Evolutionary conservation across 345 rosid genomes (phyloP).

Genomic region (Kernera saxatilis): DNA sequence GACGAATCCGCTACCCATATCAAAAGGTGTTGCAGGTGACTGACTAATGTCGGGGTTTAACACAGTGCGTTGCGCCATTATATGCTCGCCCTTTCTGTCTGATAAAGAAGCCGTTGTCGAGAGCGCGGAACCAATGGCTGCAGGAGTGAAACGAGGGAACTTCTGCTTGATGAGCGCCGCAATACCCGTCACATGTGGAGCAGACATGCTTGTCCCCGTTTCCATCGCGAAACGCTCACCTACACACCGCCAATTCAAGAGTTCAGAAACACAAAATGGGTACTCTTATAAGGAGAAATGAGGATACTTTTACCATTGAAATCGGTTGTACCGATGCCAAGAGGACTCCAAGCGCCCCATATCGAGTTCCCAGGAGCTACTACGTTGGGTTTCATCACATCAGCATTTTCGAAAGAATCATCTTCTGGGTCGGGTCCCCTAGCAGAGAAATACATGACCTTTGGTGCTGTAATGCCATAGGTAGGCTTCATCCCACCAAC

Average conservation of each 20-base stretch:
- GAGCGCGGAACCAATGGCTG: slow-evolving; percentile 85
- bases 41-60: slow-evolving; percentile 68
- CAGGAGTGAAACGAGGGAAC: slow-evolving; percentile 72
- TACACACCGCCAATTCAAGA: slow-evolving; percentile 5
- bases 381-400: slow-evolving; percentile 83
- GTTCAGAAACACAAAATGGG: background rate
- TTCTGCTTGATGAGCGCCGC: slow-evolving; percentile 86
- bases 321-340: slow-evolving; percentile 76
- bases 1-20: slow-evolving; percentile 96
- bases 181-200: slow-evolving; percentile 93
- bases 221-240: slow-evolving; percentile 92
- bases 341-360: slow-evolving; percentile 98
- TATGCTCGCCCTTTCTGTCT: slow-evolving; percentile 60
- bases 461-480: slow-evolving; percentile 67
- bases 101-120: slow-evolving; percentile 69
- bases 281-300: background rate
- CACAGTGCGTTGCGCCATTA: slow-evolving; percentile 91
- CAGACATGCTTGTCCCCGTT: slow-evolving; percentile 99
- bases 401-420: slow-evolving; percentile 56
- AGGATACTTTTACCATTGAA: slow-evolving; percentile 49
- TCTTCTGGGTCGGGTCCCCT: slow-evolving; percentile 98
- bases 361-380: slow-evolving; percentile 87
- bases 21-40: slow-evolving; percentile 94
- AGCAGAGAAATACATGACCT: slow-evolving; percentile 88
- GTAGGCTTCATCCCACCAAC: slow-evolving; percentile 78